These are phyloP conservation scores for Eutreptiella sp. DNA, from an alignment of 208 protist species.

Conservation along the genomic window DNA sequence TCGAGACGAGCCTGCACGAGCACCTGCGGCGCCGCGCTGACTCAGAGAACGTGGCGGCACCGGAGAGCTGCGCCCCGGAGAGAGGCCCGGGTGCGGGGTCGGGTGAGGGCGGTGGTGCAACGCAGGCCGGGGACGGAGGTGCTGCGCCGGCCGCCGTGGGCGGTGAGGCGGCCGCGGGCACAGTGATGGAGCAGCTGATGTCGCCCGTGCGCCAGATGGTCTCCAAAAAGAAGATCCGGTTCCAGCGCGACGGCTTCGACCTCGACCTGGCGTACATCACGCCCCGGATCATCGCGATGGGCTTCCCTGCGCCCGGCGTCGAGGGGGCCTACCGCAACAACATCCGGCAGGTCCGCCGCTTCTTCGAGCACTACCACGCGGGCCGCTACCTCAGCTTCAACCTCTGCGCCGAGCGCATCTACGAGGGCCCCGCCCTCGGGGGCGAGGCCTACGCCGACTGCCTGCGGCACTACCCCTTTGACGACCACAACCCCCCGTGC, in stretches of 20 bases:
- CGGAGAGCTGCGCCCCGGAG: too few relatives aligned
- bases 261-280: constrained; percentile 88
- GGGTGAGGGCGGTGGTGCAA: too few relatives aligned
- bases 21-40: too few relatives aligned
- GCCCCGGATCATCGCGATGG: constrained; percentile 83
- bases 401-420: constrained; percentile 74
- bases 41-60: too few relatives aligned
- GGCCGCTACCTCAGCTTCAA: constrained; percentile 85
- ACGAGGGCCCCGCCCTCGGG: constrained; percentile 56
- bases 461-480: constrained; percentile 76
- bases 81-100: too few relatives aligned
- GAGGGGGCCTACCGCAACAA: constrained; percentile 90
- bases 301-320: constrained; percentile 76
- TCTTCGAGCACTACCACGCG: constrained; percentile 76
- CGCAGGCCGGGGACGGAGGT: too few relatives aligned
- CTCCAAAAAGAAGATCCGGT: constrained; percentile 79
- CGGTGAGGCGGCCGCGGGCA: too few relatives aligned
- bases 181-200: too few relatives aligned
- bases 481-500: constrained; percentile 85
- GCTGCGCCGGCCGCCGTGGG: too few relatives aligned
- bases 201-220: constrained; percentile 69
- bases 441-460: constrained; percentile 42
- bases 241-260: constrained; percentile 74
- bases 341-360: constrained; percentile 73
- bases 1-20: too few relatives aligned